Evolutionary conservation across 2,329 filamentous ascomycete genomes (phyloP).

Genomic region (Penicillium nordicum): DNA sequence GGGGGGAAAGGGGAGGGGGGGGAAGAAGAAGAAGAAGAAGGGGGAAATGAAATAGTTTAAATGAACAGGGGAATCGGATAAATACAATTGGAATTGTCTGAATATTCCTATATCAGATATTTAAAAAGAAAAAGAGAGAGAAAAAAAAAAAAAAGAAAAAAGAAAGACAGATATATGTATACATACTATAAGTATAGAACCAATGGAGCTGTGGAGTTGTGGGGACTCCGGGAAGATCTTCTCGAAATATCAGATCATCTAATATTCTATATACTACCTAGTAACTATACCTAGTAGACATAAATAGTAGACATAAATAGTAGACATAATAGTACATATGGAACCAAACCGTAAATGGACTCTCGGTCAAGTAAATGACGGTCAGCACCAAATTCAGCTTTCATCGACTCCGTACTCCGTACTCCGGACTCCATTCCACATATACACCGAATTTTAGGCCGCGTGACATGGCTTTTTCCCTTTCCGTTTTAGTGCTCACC

Average conservation of each 20-base stretch:
- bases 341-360: constrained; percentile 7
- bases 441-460: no score
- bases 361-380: constrained; percentile 12
- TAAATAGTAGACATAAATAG: no score
- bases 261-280: neutral
- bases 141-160: neutral
- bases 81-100: neutral
- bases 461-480: no score
- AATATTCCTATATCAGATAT: neutral
- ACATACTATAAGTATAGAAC: neutral
- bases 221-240: constrained; percentile 9
- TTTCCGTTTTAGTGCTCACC: no score
- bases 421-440: neutral
- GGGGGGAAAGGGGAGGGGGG: no score
- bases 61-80: neutral
- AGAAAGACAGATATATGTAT: neutral
- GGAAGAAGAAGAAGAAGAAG: neutral
- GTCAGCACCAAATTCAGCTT: constrained; percentile 8
- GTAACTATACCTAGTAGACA: no score
- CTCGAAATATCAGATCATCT: neutral
- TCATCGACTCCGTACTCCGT: neutral
- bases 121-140: neutral
- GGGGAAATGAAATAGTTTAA: constrained; percentile 4
- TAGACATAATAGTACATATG: no score
- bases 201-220: neutral